Percentiles rank a stretch among this genome's conserved stretches.
These are phyloP conservation scores for Solanum etuberosum DNA, from an alignment of 257 asterid genomes.

Conservation along the genomic window DNA sequence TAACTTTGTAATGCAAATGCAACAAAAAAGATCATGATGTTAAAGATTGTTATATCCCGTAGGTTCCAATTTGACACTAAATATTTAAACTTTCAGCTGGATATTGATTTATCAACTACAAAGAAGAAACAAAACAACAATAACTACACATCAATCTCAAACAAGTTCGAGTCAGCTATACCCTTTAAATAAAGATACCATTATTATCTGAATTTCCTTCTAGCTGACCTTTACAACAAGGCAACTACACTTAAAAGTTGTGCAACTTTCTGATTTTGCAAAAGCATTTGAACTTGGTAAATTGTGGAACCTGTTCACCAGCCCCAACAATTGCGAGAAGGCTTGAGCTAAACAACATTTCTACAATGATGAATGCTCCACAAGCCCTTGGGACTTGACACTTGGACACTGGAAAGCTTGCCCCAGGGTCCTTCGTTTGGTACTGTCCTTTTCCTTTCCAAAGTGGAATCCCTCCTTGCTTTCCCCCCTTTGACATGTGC, in stretches of 20 bases:
- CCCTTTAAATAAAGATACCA: not conserved
- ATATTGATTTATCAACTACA: not conserved
- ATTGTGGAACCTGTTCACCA: constrained; percentile 69
- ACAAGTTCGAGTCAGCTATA: not conserved
- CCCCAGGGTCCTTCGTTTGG: not conserved
- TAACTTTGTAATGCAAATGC: not conserved
- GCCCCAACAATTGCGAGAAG: constrained; percentile 93
- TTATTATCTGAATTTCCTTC: not conserved
- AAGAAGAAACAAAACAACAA: not conserved
- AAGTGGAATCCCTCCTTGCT: not conserved
- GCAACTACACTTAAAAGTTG: not conserved
- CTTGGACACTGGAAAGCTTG: not conserved
- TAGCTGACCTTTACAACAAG: not conserved
- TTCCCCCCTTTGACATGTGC: not conserved
- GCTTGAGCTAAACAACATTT: constrained; percentile 73
- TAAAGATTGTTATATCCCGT: not conserved
- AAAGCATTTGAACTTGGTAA: not conserved
- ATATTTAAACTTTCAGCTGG: not conserved
- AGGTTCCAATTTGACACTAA: not conserved
- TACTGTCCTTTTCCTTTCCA: not conserved
- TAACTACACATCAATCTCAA: not conserved
- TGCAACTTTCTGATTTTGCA: not conserved
- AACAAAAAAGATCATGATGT: not conserved
- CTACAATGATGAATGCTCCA: constrained; percentile 71
- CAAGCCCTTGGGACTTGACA: not conserved